Base-by-base conservation (phyloP, 2,329 filamentous ascomycete genomes). In the Cladosporium colombiae region DNA sequence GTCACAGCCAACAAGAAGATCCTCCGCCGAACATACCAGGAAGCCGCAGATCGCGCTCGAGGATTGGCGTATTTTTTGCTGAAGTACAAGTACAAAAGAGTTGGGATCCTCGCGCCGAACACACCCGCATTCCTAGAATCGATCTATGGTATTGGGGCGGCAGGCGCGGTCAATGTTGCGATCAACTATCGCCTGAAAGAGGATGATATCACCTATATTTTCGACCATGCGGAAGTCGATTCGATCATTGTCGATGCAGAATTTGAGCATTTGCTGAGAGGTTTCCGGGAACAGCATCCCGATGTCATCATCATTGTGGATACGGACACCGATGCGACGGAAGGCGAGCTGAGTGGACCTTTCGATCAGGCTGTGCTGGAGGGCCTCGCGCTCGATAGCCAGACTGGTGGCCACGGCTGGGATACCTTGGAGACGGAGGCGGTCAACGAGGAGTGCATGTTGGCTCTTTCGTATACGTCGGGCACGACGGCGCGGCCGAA, bases 121-220 rank as follows among this genome's bases (percentile, higher is more conserved):
- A 99, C 95, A 0, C 95, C 95, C 0, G 93, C 93, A 0, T 98
- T 98, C 73, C 83, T 99, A 31, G 94, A 98, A 79, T 86, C 88
- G 7, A 91, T 97, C 68, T 99, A 92, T 74, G 95, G 91, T 1
- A 90, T 97, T 71, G 89, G 89, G 0, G 93, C 91, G 1, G 91
- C 91, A 0, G 92, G 92, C 1, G 91, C 84, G 8, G 86, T 96
- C 27, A 88, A 93, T 68, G 90, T 70, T 69, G 85, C 84, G 3
- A 86, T 89, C 55, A 92, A 92, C 70, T 91, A 91, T 72, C 82
- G 89, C 2, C 81, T 97, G 55, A 95, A 95, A 76, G 82, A 86
- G 40, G 91, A 93, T 68, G 95, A 99, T 74, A 89, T 99, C 66
- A 83, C 86, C 23, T 99, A 98, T 78, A 96, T 98, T 67, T 92